These are phyloP conservation scores for Solanum piurae DNA, from an alignment of 257 asterid genomes.

Conservation along the genomic window DNA sequence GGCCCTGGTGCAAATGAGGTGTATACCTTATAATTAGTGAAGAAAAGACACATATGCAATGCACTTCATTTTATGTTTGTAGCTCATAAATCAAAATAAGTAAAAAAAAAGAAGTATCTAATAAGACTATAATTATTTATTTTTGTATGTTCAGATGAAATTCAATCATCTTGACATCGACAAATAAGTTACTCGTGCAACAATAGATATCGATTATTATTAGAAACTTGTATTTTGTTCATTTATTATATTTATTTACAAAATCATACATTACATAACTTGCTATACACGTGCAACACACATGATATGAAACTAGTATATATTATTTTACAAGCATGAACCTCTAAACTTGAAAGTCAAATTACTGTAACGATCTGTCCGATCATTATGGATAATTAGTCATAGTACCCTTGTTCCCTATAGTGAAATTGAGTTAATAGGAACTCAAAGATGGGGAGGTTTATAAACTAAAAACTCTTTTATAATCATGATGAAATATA, in stretches of 20 bases:
- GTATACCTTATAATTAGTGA: not conserved
- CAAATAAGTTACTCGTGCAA: not conserved
- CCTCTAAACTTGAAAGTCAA: not conserved
- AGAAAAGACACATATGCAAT: not conserved
- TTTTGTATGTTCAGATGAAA: too few relatives aligned
- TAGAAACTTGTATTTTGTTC: not conserved
- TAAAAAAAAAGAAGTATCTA: not conserved
- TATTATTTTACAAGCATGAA: not conserved
- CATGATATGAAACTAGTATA: not conserved
- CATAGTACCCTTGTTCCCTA: not conserved
- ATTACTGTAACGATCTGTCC: not conserved
- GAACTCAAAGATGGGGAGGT: not conserved
- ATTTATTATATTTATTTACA: not conserved
- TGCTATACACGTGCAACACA: not conserved
- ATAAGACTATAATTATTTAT: not conserved
- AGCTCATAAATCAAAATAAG: not conserved
- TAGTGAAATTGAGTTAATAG: not conserved
- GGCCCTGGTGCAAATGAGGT: not conserved
- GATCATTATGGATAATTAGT: too few relatives aligned
- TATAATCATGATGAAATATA: too few relatives aligned
- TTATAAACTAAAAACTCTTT: too few relatives aligned
- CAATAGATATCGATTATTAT: not conserved
- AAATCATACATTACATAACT: too few relatives aligned
- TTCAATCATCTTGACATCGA: not conserved
- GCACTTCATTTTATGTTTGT: not conserved